Conservation (phyloP, 2,329 filamentous ascomycete genomes). For the Seiridium unicorne region DNA sequence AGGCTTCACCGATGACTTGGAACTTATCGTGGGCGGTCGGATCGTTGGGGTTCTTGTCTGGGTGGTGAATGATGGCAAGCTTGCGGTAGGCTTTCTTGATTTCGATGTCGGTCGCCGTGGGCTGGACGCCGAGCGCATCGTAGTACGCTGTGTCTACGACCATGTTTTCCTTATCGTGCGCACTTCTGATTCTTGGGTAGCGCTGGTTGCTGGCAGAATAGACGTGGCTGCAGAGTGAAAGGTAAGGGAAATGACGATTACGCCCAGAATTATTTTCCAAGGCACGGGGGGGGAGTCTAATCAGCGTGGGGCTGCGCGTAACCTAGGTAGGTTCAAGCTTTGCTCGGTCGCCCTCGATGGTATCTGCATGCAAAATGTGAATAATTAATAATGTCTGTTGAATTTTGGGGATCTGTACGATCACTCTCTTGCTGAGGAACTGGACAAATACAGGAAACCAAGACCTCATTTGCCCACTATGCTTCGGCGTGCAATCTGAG, state of each 20-base stretch:
- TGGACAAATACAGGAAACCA: no score
- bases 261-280: slow-evolving; percentile 3
- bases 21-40: slow-evolving; percentile 92
- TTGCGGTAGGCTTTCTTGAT: slow-evolving; percentile 98
- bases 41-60: slow-evolving; percentile 97
- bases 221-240: background rate
- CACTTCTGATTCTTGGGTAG: background rate
- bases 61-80: slow-evolving; percentile 89
- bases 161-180: slow-evolving; percentile 50
- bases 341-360: background rate
- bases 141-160: slow-evolving; percentile 88
- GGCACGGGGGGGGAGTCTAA: background rate
- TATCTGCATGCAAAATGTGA: background rate
- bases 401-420: no score
- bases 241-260: background rate
- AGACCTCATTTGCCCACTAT: no score
- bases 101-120: slow-evolving; percentile 83
- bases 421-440: no score
- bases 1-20: slow-evolving; percentile 76
- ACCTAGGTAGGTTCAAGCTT: background rate
- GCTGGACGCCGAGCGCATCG: slow-evolving; percentile 79
- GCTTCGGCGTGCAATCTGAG: background rate
- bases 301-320: background rate
- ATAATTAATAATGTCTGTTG: no score
- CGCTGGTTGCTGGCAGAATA: background rate